Evolutionary conservation across 495 filamentous ascomycete genomes (phyloP), one percentile per base, ranked within the genome.

Genomic region (Xylaria castorea): DNA sequence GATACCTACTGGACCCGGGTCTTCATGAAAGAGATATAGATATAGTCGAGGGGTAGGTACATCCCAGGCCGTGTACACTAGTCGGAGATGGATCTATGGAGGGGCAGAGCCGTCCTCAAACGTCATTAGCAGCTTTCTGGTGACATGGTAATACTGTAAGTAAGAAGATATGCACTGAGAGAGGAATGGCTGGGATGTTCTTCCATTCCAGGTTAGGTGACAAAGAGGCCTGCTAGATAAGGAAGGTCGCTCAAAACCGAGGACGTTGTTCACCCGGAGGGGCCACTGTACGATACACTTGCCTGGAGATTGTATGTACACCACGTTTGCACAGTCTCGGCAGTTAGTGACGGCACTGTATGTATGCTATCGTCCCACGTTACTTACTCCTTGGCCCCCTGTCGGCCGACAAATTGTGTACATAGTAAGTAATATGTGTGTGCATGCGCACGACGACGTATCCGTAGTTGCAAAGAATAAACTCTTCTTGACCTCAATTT

Each of bases 71-170:
- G 12, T 8, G 32, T 27, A 25, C n/a, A n/a, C n/a, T 55, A 55
- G 51, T 55, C 51, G 51, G 51, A 25, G 1, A 55, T 55, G 51
- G 60, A 46, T 64, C 61, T 64, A 44, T 44, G 34, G 58, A 61
- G 58, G 32, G 58, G 58, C 34, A 61, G 58, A 38, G 34, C 34
- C n/a, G 61, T 64, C 61, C 30, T 64, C 38, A 5, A 30, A 64
- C 61, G 38, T 44, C 61, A 64, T 53, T 53, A 53, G 22, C 50
- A 53, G 50, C 22, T 48, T 48, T 16, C 44, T n/a, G 18, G 44
- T 48, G 44, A 48, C 18, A 48, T 32, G 53, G 20, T 14, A 51
- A 51, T 51, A 25, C n/a, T n/a, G n/a, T n/a, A n/a, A n/a, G n/a
- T 42, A 42, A 42, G 38, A 57, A 38, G 34, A 60, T 60, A 61